Evolutionary conservation across 345 rosid species (phyloP), one percentile per base, ranked within the genome.

Genomic region (Erucastrum elatum): DNA sequence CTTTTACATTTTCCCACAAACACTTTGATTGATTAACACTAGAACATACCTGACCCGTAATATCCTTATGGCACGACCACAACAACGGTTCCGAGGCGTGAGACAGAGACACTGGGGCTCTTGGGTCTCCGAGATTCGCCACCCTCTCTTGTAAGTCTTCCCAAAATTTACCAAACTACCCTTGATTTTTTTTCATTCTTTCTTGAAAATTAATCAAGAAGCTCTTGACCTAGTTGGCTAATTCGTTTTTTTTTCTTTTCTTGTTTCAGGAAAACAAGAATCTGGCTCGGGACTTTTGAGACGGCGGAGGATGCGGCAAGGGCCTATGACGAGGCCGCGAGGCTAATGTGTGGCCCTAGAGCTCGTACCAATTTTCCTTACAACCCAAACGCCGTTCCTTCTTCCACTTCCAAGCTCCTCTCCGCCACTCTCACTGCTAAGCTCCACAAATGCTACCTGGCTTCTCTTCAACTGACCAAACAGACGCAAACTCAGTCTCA

Each of bases 71-170:
- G 98, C 97, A 65, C 85, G 99, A 70, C 99, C 93, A 2, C 99
- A 95, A 74, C 99, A 95, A 78, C 87, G 99, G 17, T 95, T 90
- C 68, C 88, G 98, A 16, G 99, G 99, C 9, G 99, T 95, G 30
- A 87, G 99, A 71, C 99, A 95, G 44, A 88, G 99, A 84, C 99
- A 95, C 76, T 95, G 98, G 99, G 99, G 99, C 11, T 95, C 99
- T 39, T 95, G 99, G 99, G 99, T 95, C 6, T 95, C 99, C 27
- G 99, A 95, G 80, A 95, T 95, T 75, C 99, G 98, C 26, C 99
- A 95, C 62, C 99, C 99, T 62, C 75, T 95, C 70, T 66, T 95
- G 99, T 95, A 86, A 82, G 89, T 46, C 64, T 25, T 12, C 15
- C 3, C 8, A 53, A 2, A n/a, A 51, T 12, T 51, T 30, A 62